Base-by-base conservation (phyloP, 352 stramenopile genomes). In the Thraustotheca clavata region DNA sequence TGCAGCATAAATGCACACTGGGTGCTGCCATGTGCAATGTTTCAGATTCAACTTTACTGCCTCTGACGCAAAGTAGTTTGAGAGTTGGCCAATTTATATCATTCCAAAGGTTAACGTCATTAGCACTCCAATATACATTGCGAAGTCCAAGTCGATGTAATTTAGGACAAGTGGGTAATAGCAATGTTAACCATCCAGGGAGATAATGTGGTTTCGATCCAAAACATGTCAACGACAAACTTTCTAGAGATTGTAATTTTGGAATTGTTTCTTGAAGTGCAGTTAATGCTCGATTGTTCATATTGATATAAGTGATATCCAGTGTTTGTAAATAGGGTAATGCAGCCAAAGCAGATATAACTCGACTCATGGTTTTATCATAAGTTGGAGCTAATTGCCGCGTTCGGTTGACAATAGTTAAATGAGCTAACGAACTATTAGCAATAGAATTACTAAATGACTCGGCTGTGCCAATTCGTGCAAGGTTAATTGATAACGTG, bases 261-360 rank as follows among this genome's bases (percentile, higher is more conserved):
- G n/a, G n/a, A n/a, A n/a, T n/a, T 11, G 43, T 26, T 7, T 24
- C 24, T 11, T 14, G 9, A 2, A 26, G 2, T 31, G 43, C 11
- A 35, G 27, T 24, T 2, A 52, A 7, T 31, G 43, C 43, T 9
- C 43, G 43, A 24, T 6, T 2, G 7, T 31, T 31, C 43, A 52
- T 52, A 31, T 31, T 52, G 43, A 52, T 52, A 31, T 52, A 52
- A 9, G 43, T 52, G 43, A 52, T 24, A 24, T 52, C 43, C 9
- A 52, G 16, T 24, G 14, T 14, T 7, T 18, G 11, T 31, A 52
- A 9, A 2, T 7, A 11, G 14, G 43, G 11, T 24, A 52, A 11
- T 24, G 43, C n/a, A 3, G 9, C 11, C 6, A 52, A 31, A 11
- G 9, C 43, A 18, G 16, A 14, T 2, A 52, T 24, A 24, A 52